Conservation (phyloP, 1,284 basidiomycete genomes). For the Kalmanozyma brasiliensis region DNA sequence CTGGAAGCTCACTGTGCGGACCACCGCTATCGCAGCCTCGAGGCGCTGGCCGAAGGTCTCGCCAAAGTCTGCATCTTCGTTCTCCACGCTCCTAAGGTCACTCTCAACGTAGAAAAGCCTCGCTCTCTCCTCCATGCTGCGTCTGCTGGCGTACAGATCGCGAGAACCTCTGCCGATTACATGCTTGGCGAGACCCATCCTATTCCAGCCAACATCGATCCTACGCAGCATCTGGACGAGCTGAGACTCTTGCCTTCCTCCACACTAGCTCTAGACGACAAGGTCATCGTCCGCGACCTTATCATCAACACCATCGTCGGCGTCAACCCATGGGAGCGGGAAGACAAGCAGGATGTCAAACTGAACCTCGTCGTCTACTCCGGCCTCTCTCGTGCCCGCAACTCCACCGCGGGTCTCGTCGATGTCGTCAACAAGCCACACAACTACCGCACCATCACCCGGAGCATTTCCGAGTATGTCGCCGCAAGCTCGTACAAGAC, state of each 20-base stretch:
- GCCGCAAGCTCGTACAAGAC: conserved; percentile 75
- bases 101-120: conserved; percentile 71
- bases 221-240: conserved; percentile 16
- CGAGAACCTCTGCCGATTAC: conserved; percentile 52
- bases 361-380: conserved; percentile 73
- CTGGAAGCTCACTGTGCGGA: conserved; percentile 58
- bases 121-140: conserved; percentile 74
- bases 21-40: conserved; percentile 46
- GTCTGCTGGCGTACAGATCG: conserved; percentile 70
- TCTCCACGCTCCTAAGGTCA: conserved; percentile 69
- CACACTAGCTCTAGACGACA: conserved; percentile 44
- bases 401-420: conserved; percentile 19
- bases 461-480: conserved; percentile 69
- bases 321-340: conserved; percentile 78
- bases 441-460: conserved; percentile 44
- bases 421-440: conserved; percentile 56
- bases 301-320: conserved; percentile 76
- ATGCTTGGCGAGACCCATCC: conserved; percentile 26
- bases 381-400: conserved; percentile 30
- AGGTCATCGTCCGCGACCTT: conserved; percentile 72
- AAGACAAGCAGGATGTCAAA: conserved; percentile 77
- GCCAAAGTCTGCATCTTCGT: conserved; percentile 70
- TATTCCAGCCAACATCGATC: conserved; percentile 25
- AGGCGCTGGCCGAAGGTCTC: conserved; percentile 68
- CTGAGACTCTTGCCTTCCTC: conserved; percentile 48